Conservation (phyloP, 495 filamentous ascomycete genomes). For the Neurospora tetraspora region DNA sequence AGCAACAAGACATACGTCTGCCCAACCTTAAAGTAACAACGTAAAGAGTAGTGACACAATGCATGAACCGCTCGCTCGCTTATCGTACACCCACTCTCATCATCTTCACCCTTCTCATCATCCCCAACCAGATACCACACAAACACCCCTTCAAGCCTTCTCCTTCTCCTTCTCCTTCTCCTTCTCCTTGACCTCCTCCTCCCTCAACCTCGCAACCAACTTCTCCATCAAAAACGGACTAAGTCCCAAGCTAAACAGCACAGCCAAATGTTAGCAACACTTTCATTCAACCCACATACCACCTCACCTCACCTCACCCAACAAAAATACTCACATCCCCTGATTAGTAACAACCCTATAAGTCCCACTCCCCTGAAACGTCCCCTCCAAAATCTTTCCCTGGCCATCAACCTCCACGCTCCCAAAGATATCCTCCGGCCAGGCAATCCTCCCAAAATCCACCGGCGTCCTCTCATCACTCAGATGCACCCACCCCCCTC, state of each 20-base stretch:
- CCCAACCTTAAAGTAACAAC: background rate
- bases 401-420: conserved; percentile 74
- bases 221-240: conserved; percentile 47
- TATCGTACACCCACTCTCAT: background rate
- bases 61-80: background rate
- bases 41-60: background rate
- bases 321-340: conserved; percentile 50
- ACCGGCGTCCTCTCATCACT: conserved; percentile 74
- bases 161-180: conserved; percentile 12
- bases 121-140: background rate
- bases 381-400: conserved; percentile 54
- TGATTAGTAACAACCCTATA: conserved; percentile 61
- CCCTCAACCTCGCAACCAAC: conserved; percentile 39
- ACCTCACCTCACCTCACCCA: background rate
- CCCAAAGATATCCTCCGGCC: conserved; percentile 89
- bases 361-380: conserved; percentile 56
- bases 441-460: conserved; percentile 83
- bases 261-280: conserved; percentile 6
- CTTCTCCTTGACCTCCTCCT: conserved; percentile 23
- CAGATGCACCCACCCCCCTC: conserved; percentile 85
- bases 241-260: conserved; percentile 37
- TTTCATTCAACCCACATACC: background rate
- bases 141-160: conserved; percentile 5
- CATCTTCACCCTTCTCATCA: background rate
- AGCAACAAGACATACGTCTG: background rate